Evolutionary conservation across 352 stramenopile genomes (phyloP).

Genomic region (Phytophthora cactorum): DNA sequence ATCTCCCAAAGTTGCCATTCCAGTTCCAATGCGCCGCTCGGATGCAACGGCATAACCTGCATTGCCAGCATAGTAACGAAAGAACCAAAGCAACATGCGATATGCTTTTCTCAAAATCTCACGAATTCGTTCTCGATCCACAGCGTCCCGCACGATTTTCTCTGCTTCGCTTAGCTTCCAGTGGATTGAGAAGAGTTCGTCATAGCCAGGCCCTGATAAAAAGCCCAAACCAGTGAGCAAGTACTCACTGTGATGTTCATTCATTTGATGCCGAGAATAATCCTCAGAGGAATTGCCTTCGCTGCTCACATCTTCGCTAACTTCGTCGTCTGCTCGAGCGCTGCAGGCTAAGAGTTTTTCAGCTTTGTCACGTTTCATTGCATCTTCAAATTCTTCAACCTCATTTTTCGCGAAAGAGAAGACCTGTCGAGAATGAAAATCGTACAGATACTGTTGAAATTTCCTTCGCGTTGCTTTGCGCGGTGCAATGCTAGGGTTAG

Average conservation of each 20-base stretch:
- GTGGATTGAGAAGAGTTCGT: constrained; percentile 58
- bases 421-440: constrained; percentile 66
- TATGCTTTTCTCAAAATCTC: constrained; percentile 48
- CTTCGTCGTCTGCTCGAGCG: not conserved
- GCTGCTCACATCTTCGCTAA: not conserved
- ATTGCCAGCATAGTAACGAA: constrained; percentile 59
- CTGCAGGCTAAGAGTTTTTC: not conserved
- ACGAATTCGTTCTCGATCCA: constrained; percentile 68
- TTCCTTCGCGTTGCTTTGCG: constrained; percentile 38
- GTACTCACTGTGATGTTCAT: constrained; percentile 29
- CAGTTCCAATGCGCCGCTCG: constrained; percentile 5
- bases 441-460: constrained; percentile 59
- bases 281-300: not conserved
- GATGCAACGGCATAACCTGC: constrained; percentile 16
- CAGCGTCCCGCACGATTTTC: constrained; percentile 63
- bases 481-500: not conserved
- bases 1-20: constrained; percentile 16
- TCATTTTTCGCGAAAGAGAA: constrained; percentile 50
- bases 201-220: constrained; percentile 38
- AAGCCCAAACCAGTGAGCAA: constrained; percentile 40
- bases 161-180: constrained; percentile 60
- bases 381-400: constrained; percentile 17
- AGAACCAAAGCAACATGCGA: constrained; percentile 70
- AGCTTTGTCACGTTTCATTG: not conserved
- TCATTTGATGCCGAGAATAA: not conserved